Percentiles rank a stretch among this genome's conserved stretches.
phyloP scores from a whole-genome alignment of 108 stramenopile genomes.

The Stephanodiscus minutulus region DNA sequence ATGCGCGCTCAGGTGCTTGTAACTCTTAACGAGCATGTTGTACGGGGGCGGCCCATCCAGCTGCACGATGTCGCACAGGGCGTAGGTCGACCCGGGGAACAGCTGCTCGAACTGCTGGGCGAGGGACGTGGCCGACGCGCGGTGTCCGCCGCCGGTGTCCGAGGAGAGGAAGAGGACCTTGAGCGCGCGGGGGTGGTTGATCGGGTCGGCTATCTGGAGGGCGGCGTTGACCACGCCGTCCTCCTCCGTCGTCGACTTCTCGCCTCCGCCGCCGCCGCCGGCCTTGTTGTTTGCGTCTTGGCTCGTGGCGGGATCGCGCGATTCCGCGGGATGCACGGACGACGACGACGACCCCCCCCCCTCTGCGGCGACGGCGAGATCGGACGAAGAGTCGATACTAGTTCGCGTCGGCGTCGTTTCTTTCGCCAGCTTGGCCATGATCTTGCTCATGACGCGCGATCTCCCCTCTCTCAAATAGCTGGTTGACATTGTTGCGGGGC shows the following conservation, averaged over 20 bases:
- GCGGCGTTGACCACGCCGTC: background rate
- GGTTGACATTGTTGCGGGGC: background rate
- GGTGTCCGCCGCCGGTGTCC: conserved; percentile 98
- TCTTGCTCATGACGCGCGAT: background rate
- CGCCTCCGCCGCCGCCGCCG: background rate
- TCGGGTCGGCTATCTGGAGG: conserved; percentile 11
- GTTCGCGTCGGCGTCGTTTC: background rate
- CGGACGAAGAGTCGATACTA: background rate
- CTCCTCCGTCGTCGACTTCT: background rate
- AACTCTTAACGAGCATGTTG: conserved; percentile 63
- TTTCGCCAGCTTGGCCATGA: background rate
- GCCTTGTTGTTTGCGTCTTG: background rate
- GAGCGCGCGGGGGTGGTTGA: conserved; percentile 41
- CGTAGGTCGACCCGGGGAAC: conserved; percentile 81
- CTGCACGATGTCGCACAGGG: conserved; percentile 72
- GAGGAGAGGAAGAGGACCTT: conserved; percentile 92
- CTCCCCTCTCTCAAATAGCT: background rate
- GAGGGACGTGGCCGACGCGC: conserved; percentile 90
- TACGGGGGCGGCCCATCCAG: conserved; percentile 76
- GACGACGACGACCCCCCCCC: conserved; percentile 1
- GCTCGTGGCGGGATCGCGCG: background rate
- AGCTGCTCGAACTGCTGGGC: conserved; percentile 83
- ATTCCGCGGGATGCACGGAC: background rate
- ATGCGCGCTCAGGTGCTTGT: conserved; percentile 80
- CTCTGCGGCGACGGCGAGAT: background rate